Evolutionary conservation across 345 rosid genomes (phyloP).

Genomic region (Mallotus nudiflorus): DNA sequence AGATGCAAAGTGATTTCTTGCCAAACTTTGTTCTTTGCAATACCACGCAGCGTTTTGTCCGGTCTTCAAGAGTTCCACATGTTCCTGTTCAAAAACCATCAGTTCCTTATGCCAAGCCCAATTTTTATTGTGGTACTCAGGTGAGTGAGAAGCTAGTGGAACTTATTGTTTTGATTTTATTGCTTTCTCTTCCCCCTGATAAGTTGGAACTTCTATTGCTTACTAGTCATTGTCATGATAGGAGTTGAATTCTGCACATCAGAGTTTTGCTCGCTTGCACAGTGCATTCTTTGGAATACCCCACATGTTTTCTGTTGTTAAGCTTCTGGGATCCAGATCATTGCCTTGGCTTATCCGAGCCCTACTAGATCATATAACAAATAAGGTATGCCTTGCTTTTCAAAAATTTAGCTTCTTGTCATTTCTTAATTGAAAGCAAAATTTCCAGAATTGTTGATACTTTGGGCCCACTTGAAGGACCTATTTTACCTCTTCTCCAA

Average conservation of each 20-base stretch:
- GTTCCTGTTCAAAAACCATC: constrained; percentile 92
- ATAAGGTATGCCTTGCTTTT: constrained; percentile 55
- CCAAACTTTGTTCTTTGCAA: constrained; percentile 97
- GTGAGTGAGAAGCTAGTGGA: constrained; percentile 64
- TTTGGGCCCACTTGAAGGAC: constrained; percentile 1
- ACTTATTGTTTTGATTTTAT: constrained; percentile 2
- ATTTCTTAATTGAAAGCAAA: constrained; percentile 5
- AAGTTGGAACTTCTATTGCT: not conserved
- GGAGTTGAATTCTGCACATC: constrained; percentile 98
- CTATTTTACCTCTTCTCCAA: not conserved
- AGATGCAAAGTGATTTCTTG: constrained; percentile 96
- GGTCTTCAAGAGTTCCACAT: constrained; percentile 69
- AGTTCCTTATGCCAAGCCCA: constrained; percentile 85
- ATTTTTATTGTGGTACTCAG: constrained; percentile 91
- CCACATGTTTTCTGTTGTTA: constrained; percentile 80
- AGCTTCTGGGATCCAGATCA: constrained; percentile 92
- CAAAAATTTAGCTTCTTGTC: not conserved
- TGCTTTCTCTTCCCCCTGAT: not conserved
- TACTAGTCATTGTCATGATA: constrained; percentile 28
- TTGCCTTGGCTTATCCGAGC: constrained; percentile 98
- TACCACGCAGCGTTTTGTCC: constrained; percentile 91
- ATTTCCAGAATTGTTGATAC: constrained; percentile 7
- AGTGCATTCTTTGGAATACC: constrained; percentile 91
- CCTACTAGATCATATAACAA: constrained; percentile 91
- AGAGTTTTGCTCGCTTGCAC: constrained; percentile 89